These are phyloP conservation scores for Cyberlindnera subsufficiens DNA, from an alignment of 805 yeast species.

Conservation along the genomic window DNA sequence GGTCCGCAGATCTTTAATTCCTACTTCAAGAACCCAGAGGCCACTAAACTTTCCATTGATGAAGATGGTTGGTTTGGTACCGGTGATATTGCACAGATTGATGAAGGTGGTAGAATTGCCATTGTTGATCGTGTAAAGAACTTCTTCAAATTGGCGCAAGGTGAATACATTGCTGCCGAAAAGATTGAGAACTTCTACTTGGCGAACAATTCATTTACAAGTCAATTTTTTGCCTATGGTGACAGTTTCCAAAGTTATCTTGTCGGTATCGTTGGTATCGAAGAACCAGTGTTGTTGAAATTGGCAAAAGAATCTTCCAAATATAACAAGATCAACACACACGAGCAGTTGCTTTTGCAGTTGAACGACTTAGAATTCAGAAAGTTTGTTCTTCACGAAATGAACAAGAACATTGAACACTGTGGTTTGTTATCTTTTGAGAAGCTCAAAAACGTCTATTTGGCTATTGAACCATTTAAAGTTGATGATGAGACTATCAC, in stretches of 20 bases:
- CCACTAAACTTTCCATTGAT: conserved; percentile 47
- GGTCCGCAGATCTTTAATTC: conserved; percentile 58
- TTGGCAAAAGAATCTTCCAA: conserved; percentile 9
- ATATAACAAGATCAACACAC: conserved; percentile 13
- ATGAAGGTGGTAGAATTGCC: conserved; percentile 44
- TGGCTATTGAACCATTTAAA: conserved; percentile 47
- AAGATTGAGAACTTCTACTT: conserved; percentile 62
- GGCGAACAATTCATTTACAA: conserved; percentile 42
- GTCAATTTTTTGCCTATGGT: conserved; percentile 60
- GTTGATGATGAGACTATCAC: conserved; percentile 49
- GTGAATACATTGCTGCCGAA: conserved; percentile 72
- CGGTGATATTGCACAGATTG: conserved; percentile 59
- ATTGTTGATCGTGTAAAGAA: conserved; percentile 75
- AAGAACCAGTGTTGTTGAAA: conserved; percentile 31
- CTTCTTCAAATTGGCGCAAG: conserved; percentile 64
- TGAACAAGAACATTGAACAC: conserved; percentile 32
- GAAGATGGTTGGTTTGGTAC: conserved; percentile 61
- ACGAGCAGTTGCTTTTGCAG: conserved; percentile 17
- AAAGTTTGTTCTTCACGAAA: conserved; percentile 27
- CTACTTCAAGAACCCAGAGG: conserved; percentile 52
- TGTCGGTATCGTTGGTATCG: conserved; percentile 60
- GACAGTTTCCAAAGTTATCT: conserved; percentile 50
- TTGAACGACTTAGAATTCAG: conserved; percentile 29
- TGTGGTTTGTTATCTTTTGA: conserved; percentile 44
- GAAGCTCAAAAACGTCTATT: conserved; percentile 38